phyloP scores from a whole-genome alignment of 768 basidiomycete genomes.

The Solioccasus polychromus region DNA sequence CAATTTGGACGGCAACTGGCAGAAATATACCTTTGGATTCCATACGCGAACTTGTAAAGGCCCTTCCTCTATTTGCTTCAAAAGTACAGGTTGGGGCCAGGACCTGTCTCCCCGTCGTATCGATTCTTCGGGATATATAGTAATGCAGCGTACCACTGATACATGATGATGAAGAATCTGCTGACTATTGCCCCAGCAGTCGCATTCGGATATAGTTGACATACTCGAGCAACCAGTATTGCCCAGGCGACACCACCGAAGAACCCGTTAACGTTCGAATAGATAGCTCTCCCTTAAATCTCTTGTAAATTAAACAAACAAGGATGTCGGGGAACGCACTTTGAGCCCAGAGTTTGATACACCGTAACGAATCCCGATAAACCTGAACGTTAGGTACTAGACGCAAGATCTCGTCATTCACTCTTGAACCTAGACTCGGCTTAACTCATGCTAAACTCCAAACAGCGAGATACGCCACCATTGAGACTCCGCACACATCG shows the following conservation, averaged over 20 bases:
- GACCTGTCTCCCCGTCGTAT: slow-evolving; percentile 52
- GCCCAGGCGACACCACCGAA: slow-evolving; percentile 99
- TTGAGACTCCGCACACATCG: slow-evolving; percentile 92
- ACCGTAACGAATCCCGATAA: slow-evolving; percentile 91
- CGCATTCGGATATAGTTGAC: slow-evolving; percentile 95
- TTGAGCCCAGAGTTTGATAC: slow-evolving; percentile 98
- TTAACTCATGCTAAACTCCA: slow-evolving; percentile 10
- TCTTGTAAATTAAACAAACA: slow-evolving; percentile 6
- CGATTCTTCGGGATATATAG: neutral
- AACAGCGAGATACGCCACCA: slow-evolving; percentile 42
- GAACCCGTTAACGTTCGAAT: slow-evolving; percentile 97
- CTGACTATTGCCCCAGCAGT: slow-evolving; percentile 94
- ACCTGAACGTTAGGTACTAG: slow-evolving; percentile 92
- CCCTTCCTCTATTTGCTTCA: slow-evolving; percentile 96
- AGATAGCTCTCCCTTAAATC: slow-evolving; percentile 82
- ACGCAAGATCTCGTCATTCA: slow-evolving; percentile 93
- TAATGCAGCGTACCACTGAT: slow-evolving; percentile 76
- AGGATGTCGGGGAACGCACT: slow-evolving; percentile 47
- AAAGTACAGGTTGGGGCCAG: slow-evolving; percentile 97
- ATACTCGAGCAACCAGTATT: slow-evolving; percentile 97
- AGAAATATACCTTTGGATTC: slow-evolving; percentile 81
- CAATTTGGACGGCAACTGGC: too few relatives aligned
- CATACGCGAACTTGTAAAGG: slow-evolving; percentile 92
- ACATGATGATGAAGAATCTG: slow-evolving; percentile 97
- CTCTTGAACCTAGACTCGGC: slow-evolving; percentile 70